A percentile compares a stretch with the other conserved stretches of the same genome.
Evolutionary conservation across 192 early-diverging fungal species (phyloP).

Genomic region (Kickxella alabastrina): DNA sequence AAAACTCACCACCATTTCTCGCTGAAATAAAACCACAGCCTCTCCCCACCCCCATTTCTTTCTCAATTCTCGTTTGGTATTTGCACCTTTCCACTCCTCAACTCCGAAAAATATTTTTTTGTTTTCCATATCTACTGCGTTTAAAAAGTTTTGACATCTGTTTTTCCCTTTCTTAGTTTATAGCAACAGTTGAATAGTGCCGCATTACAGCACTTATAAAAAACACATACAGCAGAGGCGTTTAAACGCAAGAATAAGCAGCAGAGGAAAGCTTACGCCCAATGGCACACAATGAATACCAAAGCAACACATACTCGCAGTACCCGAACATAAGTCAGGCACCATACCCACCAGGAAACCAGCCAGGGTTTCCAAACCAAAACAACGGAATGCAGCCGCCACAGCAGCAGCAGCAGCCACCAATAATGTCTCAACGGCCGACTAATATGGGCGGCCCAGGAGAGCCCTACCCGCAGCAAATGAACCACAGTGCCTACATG

Average conservation of each 20-base stretch:
- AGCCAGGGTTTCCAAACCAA: not conserved
- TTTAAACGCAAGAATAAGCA: too few relatives aligned
- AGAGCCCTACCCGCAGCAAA: not conserved
- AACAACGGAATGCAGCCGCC: not conserved
- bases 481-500: not conserved
- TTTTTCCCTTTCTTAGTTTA: not conserved
- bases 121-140: not conserved
- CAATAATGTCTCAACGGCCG: constrained; percentile 1
- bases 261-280: too few relatives aligned
- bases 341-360: not conserved
- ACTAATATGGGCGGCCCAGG: not conserved
- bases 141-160: too few relatives aligned
- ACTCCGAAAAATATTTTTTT: too few relatives aligned
- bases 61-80: not conserved
- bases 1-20: too few relatives aligned
- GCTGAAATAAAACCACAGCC: too few relatives aligned
- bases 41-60: too few relatives aligned
- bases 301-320: constrained; percentile 4
- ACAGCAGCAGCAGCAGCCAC: not conserved
- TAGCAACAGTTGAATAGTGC: not conserved
- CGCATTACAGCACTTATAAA: not conserved
- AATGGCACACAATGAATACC: too few relatives aligned
- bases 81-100: too few relatives aligned
- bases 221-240: constrained; percentile 2
- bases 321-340: constrained; percentile 2